Percentiles rank a stretch among this genome's conserved stretches.
These are phyloP conservation scores for Metarhizium rileyi DNA, from an alignment of 2,329 filamentous ascomycete genomes.

Conservation along the genomic window DNA sequence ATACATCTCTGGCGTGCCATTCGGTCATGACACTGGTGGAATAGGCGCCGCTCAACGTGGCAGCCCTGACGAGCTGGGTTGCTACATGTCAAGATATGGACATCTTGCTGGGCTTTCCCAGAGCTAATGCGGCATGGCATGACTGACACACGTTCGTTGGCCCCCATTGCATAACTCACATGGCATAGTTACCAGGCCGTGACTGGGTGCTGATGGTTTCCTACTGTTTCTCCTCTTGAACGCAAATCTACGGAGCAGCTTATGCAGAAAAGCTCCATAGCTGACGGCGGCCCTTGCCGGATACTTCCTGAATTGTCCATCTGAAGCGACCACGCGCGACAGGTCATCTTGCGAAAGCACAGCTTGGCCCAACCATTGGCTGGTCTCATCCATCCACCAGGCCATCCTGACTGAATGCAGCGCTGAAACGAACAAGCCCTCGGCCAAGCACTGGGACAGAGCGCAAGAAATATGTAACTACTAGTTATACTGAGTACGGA, in stretches of 20 bases:
- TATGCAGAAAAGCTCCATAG: not conserved
- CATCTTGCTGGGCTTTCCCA: not conserved
- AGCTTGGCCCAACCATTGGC: not conserved
- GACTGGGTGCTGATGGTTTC: not conserved
- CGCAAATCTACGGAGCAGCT: not conserved
- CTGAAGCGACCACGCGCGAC: not conserved
- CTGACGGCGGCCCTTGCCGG: slow-evolving; percentile 3
- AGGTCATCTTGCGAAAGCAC: not conserved
- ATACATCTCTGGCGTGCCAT: not conserved
- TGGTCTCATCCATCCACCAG: not conserved
- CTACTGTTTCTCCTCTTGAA: not conserved
- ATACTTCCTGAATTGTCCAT: slow-evolving; percentile 1
- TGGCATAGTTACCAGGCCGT: not conserved
- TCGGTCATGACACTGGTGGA: slow-evolving; percentile 2
- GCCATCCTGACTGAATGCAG: not conserved
- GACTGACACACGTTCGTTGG: not conserved
- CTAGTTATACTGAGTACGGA: not conserved
- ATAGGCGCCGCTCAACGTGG: slow-evolving; percentile 4
- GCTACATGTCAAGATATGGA: not conserved
- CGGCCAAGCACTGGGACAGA: no score
- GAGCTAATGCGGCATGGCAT: not conserved
- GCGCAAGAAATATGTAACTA: no score
- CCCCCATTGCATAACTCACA: not conserved
- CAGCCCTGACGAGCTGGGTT: not conserved
- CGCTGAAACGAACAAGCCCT: no score